Percentiles rank a stretch among this genome's conserved stretches.
phyloP scores from a whole-genome alignment of 176 grass and related monocot genomes.

The Canna indica region DNA sequence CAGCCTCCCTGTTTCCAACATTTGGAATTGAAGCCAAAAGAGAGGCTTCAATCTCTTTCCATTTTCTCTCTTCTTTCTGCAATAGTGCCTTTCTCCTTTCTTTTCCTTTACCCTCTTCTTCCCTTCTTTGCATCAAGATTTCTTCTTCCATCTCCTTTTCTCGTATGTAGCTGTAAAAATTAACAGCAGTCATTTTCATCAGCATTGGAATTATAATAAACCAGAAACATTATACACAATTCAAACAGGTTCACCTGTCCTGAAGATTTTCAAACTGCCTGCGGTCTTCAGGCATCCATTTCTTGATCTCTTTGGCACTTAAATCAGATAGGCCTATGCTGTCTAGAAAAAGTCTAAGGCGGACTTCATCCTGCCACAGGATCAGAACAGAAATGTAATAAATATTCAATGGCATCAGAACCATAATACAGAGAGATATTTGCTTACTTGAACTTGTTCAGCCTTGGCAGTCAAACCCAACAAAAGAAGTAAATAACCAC shows the following conservation, averaged over 20 bases:
- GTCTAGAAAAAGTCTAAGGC: conserved; percentile 95
- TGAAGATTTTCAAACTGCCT: conserved; percentile 95
- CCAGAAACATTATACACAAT: neutral
- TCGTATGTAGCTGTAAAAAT: conserved; percentile 73
- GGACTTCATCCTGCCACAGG: conserved; percentile 83
- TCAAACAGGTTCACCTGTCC: conserved; percentile 54
- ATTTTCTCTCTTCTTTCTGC: conserved; percentile 95
- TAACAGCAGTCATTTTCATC: conserved; percentile 14
- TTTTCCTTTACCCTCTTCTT: conserved; percentile 97
- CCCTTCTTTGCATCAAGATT: conserved; percentile 87
- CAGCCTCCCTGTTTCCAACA: conserved; percentile 95
- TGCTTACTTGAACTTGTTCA: conserved; percentile 93
- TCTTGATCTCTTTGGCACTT: conserved; percentile 99
- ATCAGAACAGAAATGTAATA: neutral
- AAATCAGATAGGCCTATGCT: conserved; percentile 96
- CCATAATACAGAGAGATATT: neutral
- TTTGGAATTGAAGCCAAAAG: conserved; percentile 86
- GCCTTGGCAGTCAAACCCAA: conserved; percentile 98
- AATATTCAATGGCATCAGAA: neutral
- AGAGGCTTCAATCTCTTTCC: conserved; percentile 97
- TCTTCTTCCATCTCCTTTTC: conserved; percentile 99
- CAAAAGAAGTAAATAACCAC: conserved; percentile 95
- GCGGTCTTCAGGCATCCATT: conserved; percentile 97
- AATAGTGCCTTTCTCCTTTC: conserved; percentile 88
- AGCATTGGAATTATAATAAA: conserved; percentile 8